Base-by-base conservation (phyloP, 1,284 basidiomycete genomes). In the Ustilago esculenta region DNA sequence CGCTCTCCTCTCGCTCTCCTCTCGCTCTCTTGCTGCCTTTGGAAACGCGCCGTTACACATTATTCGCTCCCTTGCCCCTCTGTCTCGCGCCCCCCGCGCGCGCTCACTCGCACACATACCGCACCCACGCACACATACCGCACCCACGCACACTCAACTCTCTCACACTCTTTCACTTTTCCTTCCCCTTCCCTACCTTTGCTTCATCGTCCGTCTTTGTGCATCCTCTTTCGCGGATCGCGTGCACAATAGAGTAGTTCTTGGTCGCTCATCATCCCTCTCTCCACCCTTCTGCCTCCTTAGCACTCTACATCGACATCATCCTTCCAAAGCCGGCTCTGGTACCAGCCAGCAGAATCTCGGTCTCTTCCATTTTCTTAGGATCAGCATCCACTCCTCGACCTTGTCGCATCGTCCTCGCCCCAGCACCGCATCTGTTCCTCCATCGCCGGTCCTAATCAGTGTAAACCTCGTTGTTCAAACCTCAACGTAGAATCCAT, bases 111-210 rank as follows among this genome's bases (percentile, higher is more conserved):
- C n/a, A n/a, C n/a, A n/a, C n/a, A n/a, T n/a, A n/a, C 20, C n/a
- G n/a, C n/a, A n/a, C n/a, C n/a, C n/a, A n/a, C n/a, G n/a, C n/a
- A n/a, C n/a, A n/a, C n/a, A n/a, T n/a, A n/a, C 20, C 18, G 36
- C 37, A 18, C 37, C 10, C 37, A 21, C 37, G 37, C 37, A 21
- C 37, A 14, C 27, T 29, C 27, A 29, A 29, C 12, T 12, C 6
- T 29, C 27, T 29, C 27, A 12, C 27, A 34, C 33, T 42, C 34
- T 56, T 25, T 56, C 46, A 51, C 49, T 43, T 43, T 51, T 29
- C 14, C 5, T 24, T 24, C n/a, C 23, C 2, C 23, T 40, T 35
- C 49, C 36, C 36, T 51, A 21, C 14, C 5, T 24, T 24, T 12
- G 24, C 2, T 17, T 40, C 23, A n/a, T 17, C 25, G 23, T 27